Evolutionary conservation across 1,139 yeast species (phyloP), one percentile per base, ranked within the genome.

Genomic region (Wickerhamiella pararugosa): DNA sequence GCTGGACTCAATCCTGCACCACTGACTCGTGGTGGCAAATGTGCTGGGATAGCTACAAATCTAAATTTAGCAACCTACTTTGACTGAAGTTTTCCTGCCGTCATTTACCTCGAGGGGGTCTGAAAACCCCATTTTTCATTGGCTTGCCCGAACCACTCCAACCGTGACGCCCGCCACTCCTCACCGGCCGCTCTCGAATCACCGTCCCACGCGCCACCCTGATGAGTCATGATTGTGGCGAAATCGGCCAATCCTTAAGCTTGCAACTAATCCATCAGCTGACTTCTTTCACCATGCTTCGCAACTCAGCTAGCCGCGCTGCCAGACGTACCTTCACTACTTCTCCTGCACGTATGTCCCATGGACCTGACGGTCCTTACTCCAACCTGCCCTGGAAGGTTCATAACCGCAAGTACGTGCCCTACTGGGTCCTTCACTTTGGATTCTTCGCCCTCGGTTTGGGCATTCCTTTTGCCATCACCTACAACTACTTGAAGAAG

Each of bases 331-430:
- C 53, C 43, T 62, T 65, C 53, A 57, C 67, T 41, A 47, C 64
- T 43, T 49, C 65, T 28, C 35, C 41, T 29, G 29, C 29, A 25
- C 32, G 41, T 11, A 8, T 38, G 30, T 36, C 36, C 46, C 79
- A 75, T 60, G 74, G 66, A 61, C 78, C 81, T 61, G 81, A 76
- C 61, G 97, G 97, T 57, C 76, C 78, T 42, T 87, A 90, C 78
- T 70, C 80, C 59, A 90, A 90, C 74, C 60, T 90, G 52, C 98
- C 98, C 52, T 90, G 87, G 76, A 75, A 76, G 71, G 92, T 90
- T 51, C 84, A 83, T 72, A 70, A 76, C 73, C 83, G 94, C 74
- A 81, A 76, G 69, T 51, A 35, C 45, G 72, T 87, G 51, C 97
- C 97, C 51, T 84, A 74, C 63, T 79, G 76, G 54, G 67, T 83